A percentile compares a stretch with the other conserved stretches of the same genome.
phyloP scores from a whole-genome alignment of 139 green algal species.

The Micractinium sp. region DNA sequence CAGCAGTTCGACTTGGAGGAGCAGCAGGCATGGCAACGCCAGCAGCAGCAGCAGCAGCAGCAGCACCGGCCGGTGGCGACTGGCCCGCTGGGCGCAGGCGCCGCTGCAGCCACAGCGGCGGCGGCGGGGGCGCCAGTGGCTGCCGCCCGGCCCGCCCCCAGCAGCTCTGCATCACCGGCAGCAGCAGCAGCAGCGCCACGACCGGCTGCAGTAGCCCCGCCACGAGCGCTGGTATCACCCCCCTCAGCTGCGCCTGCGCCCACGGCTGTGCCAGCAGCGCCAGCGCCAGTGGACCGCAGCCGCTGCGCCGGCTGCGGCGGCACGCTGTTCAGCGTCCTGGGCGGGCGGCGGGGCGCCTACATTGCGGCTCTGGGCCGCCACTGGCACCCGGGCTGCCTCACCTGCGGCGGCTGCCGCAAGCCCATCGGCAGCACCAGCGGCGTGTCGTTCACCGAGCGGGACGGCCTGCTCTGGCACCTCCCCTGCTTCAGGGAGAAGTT shows the following conservation, averaged over 20 bases:
- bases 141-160: neutral
- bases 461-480: conserved; percentile 56
- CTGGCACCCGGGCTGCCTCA: conserved; percentile 61
- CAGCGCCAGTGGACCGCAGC: neutral
- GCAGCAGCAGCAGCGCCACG: neutral
- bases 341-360: neutral
- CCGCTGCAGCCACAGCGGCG: neutral
- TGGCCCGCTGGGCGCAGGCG: neutral
- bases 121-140: neutral
- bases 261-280: neutral
- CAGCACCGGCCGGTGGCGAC: neutral
- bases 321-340: conserved; percentile 1
- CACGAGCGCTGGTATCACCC: neutral
- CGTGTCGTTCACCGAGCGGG: conserved; percentile 21
- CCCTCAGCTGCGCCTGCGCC: no score
- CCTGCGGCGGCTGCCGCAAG: conserved; percentile 60
- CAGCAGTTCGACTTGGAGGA: conserved; percentile 6
- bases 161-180: neutral
- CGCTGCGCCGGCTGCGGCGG: conserved; percentile 54
- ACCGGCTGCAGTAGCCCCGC: no score
- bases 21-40: neutral
- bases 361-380: conserved; percentile 46
- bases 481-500: conserved; percentile 58
- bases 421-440: conserved; percentile 40
- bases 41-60: neutral